Evolutionary conservation across 2,329 filamentous ascomycete species (phyloP).

Genomic region (Tympanopsis confertula): DNA sequence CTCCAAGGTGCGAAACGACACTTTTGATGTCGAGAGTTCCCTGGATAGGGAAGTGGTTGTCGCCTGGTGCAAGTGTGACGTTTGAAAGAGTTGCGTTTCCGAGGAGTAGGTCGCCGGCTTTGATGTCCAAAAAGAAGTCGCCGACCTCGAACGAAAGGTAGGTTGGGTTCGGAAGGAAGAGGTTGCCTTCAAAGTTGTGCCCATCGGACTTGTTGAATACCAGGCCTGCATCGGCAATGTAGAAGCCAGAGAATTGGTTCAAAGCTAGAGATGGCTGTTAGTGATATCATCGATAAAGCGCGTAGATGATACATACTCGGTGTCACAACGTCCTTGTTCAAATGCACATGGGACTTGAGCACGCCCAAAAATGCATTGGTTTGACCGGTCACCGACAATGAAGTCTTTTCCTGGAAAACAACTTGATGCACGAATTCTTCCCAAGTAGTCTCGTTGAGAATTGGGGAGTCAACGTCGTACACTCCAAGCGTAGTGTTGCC

Average conservation of each 20-base stretch:
- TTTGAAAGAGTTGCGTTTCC: slow-evolving; percentile 10
- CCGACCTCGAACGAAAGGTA: slow-evolving; percentile 6
- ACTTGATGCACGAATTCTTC: not conserved
- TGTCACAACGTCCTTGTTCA: not conserved
- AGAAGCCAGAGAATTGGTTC: slow-evolving; percentile 8
- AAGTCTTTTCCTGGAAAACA: not conserved
- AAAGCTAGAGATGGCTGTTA: too few relatives aligned
- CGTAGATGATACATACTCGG: too few relatives aligned
- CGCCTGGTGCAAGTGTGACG: slow-evolving; percentile 13
- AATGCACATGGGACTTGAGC: not conserved
- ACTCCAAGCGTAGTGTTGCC: slow-evolving; percentile 4
- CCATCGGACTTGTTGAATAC: slow-evolving; percentile 9
- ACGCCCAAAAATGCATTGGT: not conserved
- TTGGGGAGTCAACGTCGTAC: not conserved
- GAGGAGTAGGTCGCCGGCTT: slow-evolving; percentile 10
- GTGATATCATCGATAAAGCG: too few relatives aligned
- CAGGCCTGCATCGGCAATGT: slow-evolving; percentile 4
- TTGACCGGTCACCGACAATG: not conserved
- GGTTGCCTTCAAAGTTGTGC: slow-evolving; percentile 8
- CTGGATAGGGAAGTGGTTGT: slow-evolving; percentile 13
- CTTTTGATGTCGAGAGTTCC: slow-evolving; percentile 11
- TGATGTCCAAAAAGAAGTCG: slow-evolving; percentile 16
- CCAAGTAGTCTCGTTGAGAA: not conserved
- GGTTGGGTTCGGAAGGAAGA: slow-evolving; percentile 8
- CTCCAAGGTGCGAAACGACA: slow-evolving; percentile 9